A percentile compares a stretch with the other conserved stretches of the same genome.
phyloP scores from a whole-genome alignment of 257 asterid species.

The Solanum pennellii region DNA sequence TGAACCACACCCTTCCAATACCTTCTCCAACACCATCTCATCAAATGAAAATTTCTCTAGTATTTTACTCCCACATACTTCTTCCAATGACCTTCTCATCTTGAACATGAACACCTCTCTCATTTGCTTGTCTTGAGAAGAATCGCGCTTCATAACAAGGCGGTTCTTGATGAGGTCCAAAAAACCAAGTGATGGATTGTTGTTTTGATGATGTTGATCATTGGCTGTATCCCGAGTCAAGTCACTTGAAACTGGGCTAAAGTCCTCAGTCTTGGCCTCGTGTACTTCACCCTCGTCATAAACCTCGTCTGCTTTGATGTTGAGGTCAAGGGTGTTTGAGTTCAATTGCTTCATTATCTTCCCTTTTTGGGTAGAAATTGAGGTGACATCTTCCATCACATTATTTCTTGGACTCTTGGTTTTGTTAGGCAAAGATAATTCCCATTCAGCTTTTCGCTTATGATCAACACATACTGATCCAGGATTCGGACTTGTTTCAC shows the following conservation, averaged over 20 bases:
- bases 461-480: slow-evolving; percentile 11
- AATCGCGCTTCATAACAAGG: slow-evolving; percentile 18
- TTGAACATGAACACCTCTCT: slow-evolving; percentile 31
- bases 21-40: slow-evolving; percentile 30
- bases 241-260: slow-evolving; percentile 33
- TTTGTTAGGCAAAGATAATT: slow-evolving; percentile 3
- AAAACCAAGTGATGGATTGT: slow-evolving; percentile 10
- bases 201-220: slow-evolving; percentile 6
- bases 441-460: slow-evolving; percentile 53
- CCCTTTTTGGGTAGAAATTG: slow-evolving; percentile 6
- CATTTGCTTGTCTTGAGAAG: slow-evolving; percentile 17
- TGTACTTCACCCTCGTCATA: slow-evolving; percentile 1
- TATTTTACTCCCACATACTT: slow-evolving; percentile 8
- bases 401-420: slow-evolving; percentile 22
- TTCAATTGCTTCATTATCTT: slow-evolving; percentile 9
- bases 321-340: slow-evolving; percentile 55
- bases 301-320: slow-evolving; percentile 40
- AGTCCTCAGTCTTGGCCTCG: slow-evolving; percentile 5
- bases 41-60: slow-evolving; percentile 23
- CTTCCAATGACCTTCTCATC: slow-evolving; percentile 16
- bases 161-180: slow-evolving; percentile 31
- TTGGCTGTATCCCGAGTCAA: slow-evolving; percentile 15
- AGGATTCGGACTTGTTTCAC: background rate
- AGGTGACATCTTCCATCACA: slow-evolving; percentile 20
- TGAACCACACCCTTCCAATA: slow-evolving; percentile 27